A percentile compares a stretch with the other conserved stretches of the same genome.
Conservation (phyloP, 2,329 filamentous ascomycete genomes). For the Dothistroma septosporum region DNA sequence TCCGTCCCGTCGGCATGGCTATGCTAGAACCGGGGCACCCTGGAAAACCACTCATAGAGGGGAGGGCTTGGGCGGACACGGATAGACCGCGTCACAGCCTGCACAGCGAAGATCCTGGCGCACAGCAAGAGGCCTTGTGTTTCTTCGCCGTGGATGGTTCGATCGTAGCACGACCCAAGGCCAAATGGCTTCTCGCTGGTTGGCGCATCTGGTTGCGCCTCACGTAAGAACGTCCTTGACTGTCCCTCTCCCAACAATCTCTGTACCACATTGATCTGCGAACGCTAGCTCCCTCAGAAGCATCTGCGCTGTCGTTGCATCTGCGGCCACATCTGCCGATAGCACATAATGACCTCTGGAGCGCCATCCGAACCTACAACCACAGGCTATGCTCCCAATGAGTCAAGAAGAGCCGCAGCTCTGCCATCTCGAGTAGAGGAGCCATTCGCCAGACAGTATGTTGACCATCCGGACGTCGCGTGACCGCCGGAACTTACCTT, state of each 20-base stretch:
- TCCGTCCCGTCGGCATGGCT: constrained; percentile 14
- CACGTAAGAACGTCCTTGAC: constrained; percentile 24
- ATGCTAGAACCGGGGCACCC: constrained; percentile 17
- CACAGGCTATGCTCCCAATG: constrained; percentile 26
- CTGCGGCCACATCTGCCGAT: constrained; percentile 23
- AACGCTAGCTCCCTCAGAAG: constrained; percentile 22
- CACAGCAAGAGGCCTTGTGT: constrained; percentile 19
- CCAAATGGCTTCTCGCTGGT: constrained; percentile 23
- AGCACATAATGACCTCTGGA: constrained; percentile 26
- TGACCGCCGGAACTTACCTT: not conserved
- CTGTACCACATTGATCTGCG: constrained; percentile 24
- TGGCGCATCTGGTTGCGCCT: constrained; percentile 24
- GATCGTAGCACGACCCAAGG: constrained; percentile 26
- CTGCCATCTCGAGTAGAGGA: constrained; percentile 24
- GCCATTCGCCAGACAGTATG: constrained; percentile 25
- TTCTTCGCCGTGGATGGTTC: constrained; percentile 23
- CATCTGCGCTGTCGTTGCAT: constrained; percentile 22
- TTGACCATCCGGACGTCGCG: constrained; percentile 1
- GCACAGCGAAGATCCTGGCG: constrained; percentile 26
- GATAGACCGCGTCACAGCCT: constrained; percentile 23
- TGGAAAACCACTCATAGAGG: constrained; percentile 14
- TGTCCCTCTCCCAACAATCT: constrained; percentile 23
- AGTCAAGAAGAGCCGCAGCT: constrained; percentile 24
- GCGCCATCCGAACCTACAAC: constrained; percentile 23
- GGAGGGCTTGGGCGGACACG: constrained; percentile 21